These are phyloP conservation scores for Trichosanthes cucumerina DNA, from an alignment of 306 rosid species.

Conservation along the genomic window DNA sequence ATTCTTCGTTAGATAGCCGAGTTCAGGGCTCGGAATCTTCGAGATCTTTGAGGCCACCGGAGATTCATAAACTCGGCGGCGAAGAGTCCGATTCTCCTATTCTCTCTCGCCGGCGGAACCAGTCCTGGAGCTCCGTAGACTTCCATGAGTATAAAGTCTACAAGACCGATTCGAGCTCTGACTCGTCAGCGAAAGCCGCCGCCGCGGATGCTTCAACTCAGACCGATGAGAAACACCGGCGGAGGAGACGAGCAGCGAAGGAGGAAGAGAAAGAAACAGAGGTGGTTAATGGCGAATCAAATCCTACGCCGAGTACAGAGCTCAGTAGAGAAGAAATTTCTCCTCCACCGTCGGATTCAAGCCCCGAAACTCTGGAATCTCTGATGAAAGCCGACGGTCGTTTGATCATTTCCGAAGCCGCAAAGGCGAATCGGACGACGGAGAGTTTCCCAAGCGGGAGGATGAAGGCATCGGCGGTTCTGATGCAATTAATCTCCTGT, in stretches of 20 bases:
- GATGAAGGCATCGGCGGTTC: slow-evolving; percentile 66
- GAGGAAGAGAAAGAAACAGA: slow-evolving; percentile 9
- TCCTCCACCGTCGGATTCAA: slow-evolving; percentile 96
- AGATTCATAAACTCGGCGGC: slow-evolving; percentile 25
- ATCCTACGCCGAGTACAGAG: slow-evolving; percentile 45
- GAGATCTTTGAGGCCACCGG: slow-evolving; percentile 41
- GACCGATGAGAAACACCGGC: slow-evolving; percentile 68
- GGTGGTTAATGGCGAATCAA: slow-evolving; percentile 13
- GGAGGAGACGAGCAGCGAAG: slow-evolving; percentile 41
- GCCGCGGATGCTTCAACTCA: slow-evolving; percentile 91
- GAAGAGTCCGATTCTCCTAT: slow-evolving; percentile 45
- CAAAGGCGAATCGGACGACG: slow-evolving; percentile 27
- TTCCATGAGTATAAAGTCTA: slow-evolving; percentile 78
- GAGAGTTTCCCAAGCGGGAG: slow-evolving; percentile 45
- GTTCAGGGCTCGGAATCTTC: slow-evolving; percentile 37
- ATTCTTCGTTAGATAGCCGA: slow-evolving; percentile 17
- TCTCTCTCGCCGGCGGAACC: slow-evolving; percentile 49
- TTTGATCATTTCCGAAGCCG: slow-evolving; percentile 25
- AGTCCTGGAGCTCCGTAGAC: slow-evolving; percentile 86
- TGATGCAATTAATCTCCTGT: slow-evolving; percentile 72
- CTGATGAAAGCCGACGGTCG: slow-evolving; percentile 75
- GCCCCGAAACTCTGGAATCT: slow-evolving; percentile 84
- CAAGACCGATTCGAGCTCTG: slow-evolving; percentile 66
- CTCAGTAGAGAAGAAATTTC: slow-evolving; percentile 83
- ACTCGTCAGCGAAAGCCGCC: slow-evolving; percentile 48